Evolutionary conservation across 129 eudicot species (phyloP), one percentile per base, ranked within the genome.

Genomic region (Lactuca sativa): DNA sequence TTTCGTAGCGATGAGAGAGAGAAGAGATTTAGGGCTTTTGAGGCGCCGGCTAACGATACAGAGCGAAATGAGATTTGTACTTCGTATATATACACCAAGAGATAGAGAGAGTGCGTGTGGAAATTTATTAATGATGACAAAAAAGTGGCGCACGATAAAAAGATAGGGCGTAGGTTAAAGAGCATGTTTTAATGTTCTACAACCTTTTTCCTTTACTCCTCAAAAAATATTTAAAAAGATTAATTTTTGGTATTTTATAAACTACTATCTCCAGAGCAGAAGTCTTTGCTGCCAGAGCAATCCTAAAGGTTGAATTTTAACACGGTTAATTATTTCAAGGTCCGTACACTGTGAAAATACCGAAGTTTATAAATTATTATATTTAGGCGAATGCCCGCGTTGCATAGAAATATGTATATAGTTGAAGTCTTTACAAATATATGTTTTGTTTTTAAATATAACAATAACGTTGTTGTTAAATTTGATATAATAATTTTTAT

Each of bases 11-110:
- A 77, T 32, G 62, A 56, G 57, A 48, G 66, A 62, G 77, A 60
- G 64, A 21, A 62, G 63, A 18, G 82, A 71, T 52, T 68, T 84
- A 88, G 90, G 95, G 90, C 80, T 77, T 82, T 74, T 40, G 58
- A 74, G 82, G 86, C 85, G 90, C 82, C 88, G 88, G 82, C 84
- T 64, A 37, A 62, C 56, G 74, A 78, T 55, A 71, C 40, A 75
- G 77, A 57, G 69, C 75, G 56, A 78, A 65, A 64, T 59, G 40
- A 75, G 84, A 72, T 70, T 51, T 75, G 78, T 73, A 40, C 12
- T 61, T 13, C 7, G 32, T 67, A 77, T 77, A 69, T 59, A 68
- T 68, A 58, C 57, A 59, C 17, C 53, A 11, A 7, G 47, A 11
- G 67, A 52, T 63, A 59, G 63, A 48, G 57, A 17, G 59, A 33